A percentile compares a stretch with the other conserved stretches of the same genome.
phyloP scores from a whole-genome alignment of 2,329 filamentous ascomycete species.

The Chaetomiaceae sp. region DNA sequence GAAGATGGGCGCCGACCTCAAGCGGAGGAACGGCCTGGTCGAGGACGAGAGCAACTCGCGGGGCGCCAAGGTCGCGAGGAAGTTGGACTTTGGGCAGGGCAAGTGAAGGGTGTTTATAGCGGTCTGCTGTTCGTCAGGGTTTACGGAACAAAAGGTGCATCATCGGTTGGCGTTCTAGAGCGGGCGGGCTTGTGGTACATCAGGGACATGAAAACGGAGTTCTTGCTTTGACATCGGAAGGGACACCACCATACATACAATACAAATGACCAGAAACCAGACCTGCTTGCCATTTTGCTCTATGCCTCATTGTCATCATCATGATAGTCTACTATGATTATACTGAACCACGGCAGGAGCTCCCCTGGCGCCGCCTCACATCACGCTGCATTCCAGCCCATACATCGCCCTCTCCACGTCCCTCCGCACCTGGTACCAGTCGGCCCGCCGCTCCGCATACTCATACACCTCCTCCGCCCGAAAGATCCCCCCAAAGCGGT shows the following conservation, averaged over 20 bases:
- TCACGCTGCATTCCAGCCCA: conserved; percentile 78
- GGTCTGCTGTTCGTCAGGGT: neutral
- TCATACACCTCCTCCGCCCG: conserved; percentile 95
- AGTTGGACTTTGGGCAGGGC: conserved; percentile 65
- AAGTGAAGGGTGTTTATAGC: conserved; percentile 31
- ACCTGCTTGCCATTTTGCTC: neutral
- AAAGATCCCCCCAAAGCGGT: conserved; percentile 87
- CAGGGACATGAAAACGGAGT: neutral
- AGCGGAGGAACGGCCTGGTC: conserved; percentile 65
- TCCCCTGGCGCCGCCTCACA: conserved; percentile 49
- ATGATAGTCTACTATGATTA: neutral
- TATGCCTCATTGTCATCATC: neutral
- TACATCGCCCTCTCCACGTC: conserved; percentile 97
- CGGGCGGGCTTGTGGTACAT: neutral
- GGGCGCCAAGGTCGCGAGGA: conserved; percentile 71
- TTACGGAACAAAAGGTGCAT: neutral
- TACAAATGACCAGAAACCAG: neutral
- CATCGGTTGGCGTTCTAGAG: neutral
- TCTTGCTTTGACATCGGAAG: neutral
- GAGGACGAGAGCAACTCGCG: conserved; percentile 53
- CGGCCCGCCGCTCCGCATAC: conserved; percentile 86
- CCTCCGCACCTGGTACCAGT: conserved; percentile 87
- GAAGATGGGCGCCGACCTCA: conserved; percentile 75
- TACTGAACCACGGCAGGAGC: neutral
- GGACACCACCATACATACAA: neutral